Conservation (phyloP, 2,329 filamentous ascomycete genomes). For the Trichoderma sp. region DNA sequence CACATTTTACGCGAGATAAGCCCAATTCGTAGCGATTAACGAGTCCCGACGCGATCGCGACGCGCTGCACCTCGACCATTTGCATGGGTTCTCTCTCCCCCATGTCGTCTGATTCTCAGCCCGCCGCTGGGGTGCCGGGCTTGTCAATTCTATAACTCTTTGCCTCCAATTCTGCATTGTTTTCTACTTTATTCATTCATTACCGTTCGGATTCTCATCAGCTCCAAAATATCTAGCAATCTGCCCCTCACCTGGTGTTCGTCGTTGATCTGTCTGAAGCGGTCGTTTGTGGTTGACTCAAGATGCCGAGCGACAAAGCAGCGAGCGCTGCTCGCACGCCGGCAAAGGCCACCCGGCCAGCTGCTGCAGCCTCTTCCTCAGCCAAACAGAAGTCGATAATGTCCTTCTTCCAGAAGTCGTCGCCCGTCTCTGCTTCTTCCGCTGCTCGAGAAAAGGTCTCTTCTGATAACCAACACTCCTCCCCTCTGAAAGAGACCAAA, state of each 20-base stretch:
- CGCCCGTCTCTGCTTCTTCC: constrained; percentile 34
- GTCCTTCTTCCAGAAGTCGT: constrained; percentile 46
- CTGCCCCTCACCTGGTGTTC: not conserved
- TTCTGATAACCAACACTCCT: constrained; percentile 32
- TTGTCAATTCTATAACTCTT: not conserved
- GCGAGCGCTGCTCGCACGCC: constrained; percentile 33
- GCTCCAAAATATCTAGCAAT: not conserved
- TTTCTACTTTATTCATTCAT: not conserved
- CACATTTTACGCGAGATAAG: constrained; percentile 19
- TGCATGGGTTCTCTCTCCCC: constrained; percentile 5
- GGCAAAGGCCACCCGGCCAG: constrained; percentile 32
- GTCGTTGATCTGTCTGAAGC: not conserved
- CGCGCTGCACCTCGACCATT: constrained; percentile 14
- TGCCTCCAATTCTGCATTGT: not conserved
- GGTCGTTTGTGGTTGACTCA: constrained; percentile 14
- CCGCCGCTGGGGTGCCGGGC: constrained; percentile 6
- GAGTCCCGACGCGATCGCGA: constrained; percentile 20
- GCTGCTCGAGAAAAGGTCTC: constrained; percentile 34
- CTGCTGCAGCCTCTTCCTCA: constrained; percentile 31
- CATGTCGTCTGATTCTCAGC: constrained; percentile 6
- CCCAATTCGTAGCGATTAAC: constrained; percentile 4
- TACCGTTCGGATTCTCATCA: not conserved
- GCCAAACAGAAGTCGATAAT: constrained; percentile 43
- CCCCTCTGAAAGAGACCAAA: constrained; percentile 42
- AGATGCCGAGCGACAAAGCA: constrained; percentile 32